Percentiles rank a stretch among this genome's conserved stretches.
Conservation (phyloP, 139 green algal genomes). For the Coccomyxa sp. region DNA sequence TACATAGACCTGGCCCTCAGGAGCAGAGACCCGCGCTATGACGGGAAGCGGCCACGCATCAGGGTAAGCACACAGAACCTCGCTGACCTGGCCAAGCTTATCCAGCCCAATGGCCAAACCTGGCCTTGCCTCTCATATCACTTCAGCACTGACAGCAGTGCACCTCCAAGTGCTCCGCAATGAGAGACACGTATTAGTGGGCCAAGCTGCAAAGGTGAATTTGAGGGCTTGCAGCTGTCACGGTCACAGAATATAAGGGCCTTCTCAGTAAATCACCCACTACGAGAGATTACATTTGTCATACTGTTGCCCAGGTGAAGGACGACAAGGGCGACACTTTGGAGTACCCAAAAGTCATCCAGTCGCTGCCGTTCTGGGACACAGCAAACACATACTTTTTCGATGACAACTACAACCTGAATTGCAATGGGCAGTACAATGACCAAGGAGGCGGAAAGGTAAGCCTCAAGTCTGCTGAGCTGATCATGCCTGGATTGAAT, state of each 20-base stretch:
- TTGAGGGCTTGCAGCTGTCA: background rate
- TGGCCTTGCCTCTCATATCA: too few relatives aligned
- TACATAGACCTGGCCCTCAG: slow-evolving; percentile 5
- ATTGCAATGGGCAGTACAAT: background rate
- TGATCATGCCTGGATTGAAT: background rate
- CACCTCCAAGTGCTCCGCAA: too few relatives aligned
- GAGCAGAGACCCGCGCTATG: slow-evolving; percentile 8
- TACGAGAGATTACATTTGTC: background rate
- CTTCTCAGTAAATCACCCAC: background rate
- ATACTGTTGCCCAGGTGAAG: slow-evolving; percentile 1
- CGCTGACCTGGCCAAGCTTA: too few relatives aligned
- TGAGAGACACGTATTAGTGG: background rate
- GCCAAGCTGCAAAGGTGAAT: background rate
- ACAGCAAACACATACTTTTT: slow-evolving; percentile 21
- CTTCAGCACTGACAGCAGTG: too few relatives aligned
- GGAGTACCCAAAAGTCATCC: slow-evolving; percentile 32
- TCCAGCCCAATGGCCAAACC: too few relatives aligned
- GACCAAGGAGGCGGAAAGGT: slow-evolving; percentile 19
- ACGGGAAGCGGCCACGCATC: slow-evolving; percentile 1
- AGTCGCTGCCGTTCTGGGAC: slow-evolving; percentile 32
- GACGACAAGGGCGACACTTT: slow-evolving; percentile 34
- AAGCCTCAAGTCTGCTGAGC: background rate
- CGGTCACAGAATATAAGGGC: background rate
- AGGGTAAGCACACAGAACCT: too few relatives aligned
- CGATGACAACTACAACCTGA: slow-evolving; percentile 20